A percentile compares a stretch with the other conserved stretches of the same genome.
phyloP scores from a whole-genome alignment of 2,329 filamentous ascomycete genomes.

The Microdochium nivale region DNA sequence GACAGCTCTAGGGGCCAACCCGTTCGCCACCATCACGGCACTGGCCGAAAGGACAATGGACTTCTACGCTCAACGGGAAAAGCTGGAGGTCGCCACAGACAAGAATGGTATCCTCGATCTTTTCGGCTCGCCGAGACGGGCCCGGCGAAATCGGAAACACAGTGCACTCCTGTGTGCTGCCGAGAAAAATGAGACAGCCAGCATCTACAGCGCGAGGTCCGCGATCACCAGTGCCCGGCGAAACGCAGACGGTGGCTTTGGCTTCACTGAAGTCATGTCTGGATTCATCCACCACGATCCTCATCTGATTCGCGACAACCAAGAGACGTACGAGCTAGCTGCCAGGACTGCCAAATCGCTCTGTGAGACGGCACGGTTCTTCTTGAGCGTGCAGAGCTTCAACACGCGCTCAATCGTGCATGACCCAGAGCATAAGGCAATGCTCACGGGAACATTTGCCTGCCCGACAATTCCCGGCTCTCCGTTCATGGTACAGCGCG shows the following conservation, averaged over 20 bases:
- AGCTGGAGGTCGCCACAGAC: slow-evolving; percentile 34
- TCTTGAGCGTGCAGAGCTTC: slow-evolving; percentile 48
- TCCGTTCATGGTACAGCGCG: slow-evolving; percentile 51
- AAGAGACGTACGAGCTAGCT: slow-evolving; percentile 43
- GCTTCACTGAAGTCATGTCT: slow-evolving; percentile 57
- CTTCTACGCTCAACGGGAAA: slow-evolving; percentile 30
- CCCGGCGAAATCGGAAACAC: slow-evolving; percentile 10
- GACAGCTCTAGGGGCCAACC: slow-evolving; percentile 55
- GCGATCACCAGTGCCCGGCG: slow-evolving; percentile 32
- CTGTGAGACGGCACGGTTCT: slow-evolving; percentile 48
- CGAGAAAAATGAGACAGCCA: slow-evolving; percentile 23
- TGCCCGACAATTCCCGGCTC: slow-evolving; percentile 45
- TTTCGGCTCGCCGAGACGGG: slow-evolving; percentile 40
- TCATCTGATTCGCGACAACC: slow-evolving; percentile 31
- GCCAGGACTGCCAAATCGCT: slow-evolving; percentile 42
- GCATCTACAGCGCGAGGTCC: slow-evolving; percentile 24
- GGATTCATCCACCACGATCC: slow-evolving; percentile 45
- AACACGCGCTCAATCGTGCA: slow-evolving; percentile 38
- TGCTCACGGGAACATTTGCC: slow-evolving; percentile 51
- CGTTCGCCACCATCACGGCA: slow-evolving; percentile 60
- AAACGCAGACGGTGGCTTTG: slow-evolving; percentile 39
- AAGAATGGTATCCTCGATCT: slow-evolving; percentile 42
- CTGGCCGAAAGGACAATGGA: slow-evolving; percentile 57
- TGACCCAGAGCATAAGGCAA: slow-evolving; percentile 38
- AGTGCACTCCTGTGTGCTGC: slow-evolving; percentile 11